A percentile compares a stretch with the other conserved stretches of the same genome.
Conservation (phyloP, 345 rosid genomes). For the Eucalyptus camaldulensis region DNA sequence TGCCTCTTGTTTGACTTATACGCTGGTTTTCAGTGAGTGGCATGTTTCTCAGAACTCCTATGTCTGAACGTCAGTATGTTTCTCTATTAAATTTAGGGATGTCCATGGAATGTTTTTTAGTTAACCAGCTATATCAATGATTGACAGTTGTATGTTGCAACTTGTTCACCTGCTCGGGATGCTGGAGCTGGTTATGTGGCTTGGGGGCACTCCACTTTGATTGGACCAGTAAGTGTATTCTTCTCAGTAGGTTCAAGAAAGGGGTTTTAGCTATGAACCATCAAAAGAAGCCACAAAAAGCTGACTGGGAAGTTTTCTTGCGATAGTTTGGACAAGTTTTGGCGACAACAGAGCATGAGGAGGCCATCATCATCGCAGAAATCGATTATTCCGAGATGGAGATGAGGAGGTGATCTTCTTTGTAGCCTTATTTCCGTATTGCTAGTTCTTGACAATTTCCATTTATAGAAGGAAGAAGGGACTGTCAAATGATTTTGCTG, state of each 20-base stretch:
- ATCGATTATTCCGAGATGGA: constrained; percentile 75
- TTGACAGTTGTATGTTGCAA: constrained; percentile 78
- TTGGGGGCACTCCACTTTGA: constrained; percentile 97
- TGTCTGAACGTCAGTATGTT: background rate
- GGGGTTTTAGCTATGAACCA: background rate
- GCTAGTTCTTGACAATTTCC: background rate
- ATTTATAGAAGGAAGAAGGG: background rate
- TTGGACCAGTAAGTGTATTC: constrained; percentile 63
- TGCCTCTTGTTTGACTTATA: background rate
- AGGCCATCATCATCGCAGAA: constrained; percentile 68
- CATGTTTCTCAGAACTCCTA: background rate
- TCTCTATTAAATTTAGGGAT: background rate
- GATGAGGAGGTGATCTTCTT: constrained; percentile 46
- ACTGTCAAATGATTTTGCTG: background rate
- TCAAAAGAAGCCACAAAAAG: background rate
- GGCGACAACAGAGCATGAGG: constrained; percentile 74
- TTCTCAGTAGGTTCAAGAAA: background rate
- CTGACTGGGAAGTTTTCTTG: background rate
- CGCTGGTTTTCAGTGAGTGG: background rate
- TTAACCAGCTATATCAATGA: background rate
- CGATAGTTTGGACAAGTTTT: constrained; percentile 86
- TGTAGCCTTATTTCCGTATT: background rate
- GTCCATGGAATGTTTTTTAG: background rate
- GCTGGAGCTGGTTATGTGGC: constrained; percentile 65
- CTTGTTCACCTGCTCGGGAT: constrained; percentile 93